Base-by-base conservation (phyloP, 495 filamentous ascomycete species). In the Chaetomidium leptoderma region DNA sequence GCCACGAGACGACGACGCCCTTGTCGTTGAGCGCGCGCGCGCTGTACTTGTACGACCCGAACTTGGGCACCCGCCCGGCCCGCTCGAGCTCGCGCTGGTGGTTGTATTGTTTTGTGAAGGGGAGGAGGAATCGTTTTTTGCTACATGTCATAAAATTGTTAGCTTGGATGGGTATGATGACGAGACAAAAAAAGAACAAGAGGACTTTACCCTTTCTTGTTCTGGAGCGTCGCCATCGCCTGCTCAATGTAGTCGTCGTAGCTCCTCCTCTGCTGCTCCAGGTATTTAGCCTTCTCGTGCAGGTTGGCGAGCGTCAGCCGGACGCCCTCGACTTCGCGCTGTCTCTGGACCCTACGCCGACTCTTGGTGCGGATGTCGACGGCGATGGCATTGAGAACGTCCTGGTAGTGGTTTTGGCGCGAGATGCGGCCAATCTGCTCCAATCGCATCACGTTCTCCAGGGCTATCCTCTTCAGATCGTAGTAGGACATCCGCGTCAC, bases 171-270 rank as follows among this genome's bases (percentile, higher is more conserved):
- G n/a, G n/a, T n/a, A n/a, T n/a, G 36, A 29, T 40, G 11, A 32
- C 32, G 30, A 17, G 11, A 21, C 6, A 21, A 49, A 14, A 21
- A 11, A 33, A n/a, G 13, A 23, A 39, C 16, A n/a, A n/a, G 16
- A 21, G 53, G 37, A 30, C 32, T 33, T 66, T 76, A 82, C 74
- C 90, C 92, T 72, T 96, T 95, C 75, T 96, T 96, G 71, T 88
- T 93, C 72, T 97, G 95, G 48, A 99, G 82, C n/a, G 95, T 97
- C 52, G 92, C 81, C 91, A 99, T 96, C 19, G 93, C 91, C 70
- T 97, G 92, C 77, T 99, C 93, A 65, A 99, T 96, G 69, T 97
- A 97, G 72, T 97, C 91, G 68, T 99, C 96, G 78, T 97, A 99
- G 60, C 85, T 91, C 78, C 96, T 95, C 40, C 96, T 82, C 73